Evolutionary conservation across 2,329 filamentous ascomycete species (phyloP).

Genomic region (Lachnellula arida): DNA sequence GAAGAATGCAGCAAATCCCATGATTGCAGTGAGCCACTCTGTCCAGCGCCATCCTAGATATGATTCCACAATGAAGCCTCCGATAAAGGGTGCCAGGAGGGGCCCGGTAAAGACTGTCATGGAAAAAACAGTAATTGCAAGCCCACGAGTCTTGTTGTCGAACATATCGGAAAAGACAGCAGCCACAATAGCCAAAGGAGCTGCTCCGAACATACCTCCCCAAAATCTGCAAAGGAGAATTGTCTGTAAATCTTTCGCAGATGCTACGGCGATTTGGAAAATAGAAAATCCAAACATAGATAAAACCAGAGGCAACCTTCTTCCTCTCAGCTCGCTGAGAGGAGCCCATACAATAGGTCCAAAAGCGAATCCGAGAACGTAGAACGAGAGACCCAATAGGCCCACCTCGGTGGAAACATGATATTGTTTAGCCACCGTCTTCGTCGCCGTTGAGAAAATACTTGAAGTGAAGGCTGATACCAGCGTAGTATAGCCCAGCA

Average conservation of each 20-base stretch:
- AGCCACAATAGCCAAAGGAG: conserved; percentile 62
- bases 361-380: conserved; percentile 67
- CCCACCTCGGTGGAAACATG: conserved; percentile 58
- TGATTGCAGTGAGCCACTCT: conserved; percentile 57
- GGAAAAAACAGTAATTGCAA: conserved; percentile 53
- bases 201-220: conserved; percentile 65
- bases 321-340: conserved; percentile 66
- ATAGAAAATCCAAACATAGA: conserved; percentile 66
- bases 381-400: conserved; percentile 61
- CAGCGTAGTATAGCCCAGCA: conserved; percentile 70
- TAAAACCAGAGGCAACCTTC: conserved; percentile 56
- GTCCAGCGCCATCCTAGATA: conserved; percentile 71
- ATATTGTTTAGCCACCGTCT: conserved; percentile 52
- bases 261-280: conserved; percentile 61
- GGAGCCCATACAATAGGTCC: conserved; percentile 71
- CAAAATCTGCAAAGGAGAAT: conserved; percentile 71
- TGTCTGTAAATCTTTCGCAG: conserved; percentile 63
- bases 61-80: conserved; percentile 60
- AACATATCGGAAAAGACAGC: conserved; percentile 72
- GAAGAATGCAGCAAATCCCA: conserved; percentile 56
- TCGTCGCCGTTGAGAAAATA: conserved; percentile 67
- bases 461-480: conserved; percentile 68
- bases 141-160: conserved; percentile 55
- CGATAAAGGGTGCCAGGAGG: conserved; percentile 62
- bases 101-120: conserved; percentile 64